phyloP scores from a whole-genome alignment of 306 rosid genomes.

The Phaseolus lunatus region DNA sequence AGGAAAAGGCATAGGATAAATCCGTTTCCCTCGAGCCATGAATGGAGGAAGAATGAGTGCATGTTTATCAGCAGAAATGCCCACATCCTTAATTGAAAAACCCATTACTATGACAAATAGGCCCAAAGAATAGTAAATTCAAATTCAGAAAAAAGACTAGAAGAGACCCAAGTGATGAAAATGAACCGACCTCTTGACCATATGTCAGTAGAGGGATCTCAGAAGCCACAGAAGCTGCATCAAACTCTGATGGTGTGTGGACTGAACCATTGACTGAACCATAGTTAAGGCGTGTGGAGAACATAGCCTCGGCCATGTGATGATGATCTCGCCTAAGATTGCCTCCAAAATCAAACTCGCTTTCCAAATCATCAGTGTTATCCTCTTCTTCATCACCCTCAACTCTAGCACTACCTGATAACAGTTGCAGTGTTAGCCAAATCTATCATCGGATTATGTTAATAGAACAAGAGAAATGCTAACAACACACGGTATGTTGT shows the following conservation, averaged over 20 bases:
- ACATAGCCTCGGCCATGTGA: constrained; percentile 65
- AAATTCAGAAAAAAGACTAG: background rate
- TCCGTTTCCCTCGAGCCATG: constrained; percentile 67
- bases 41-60: constrained; percentile 87
- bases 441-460: constrained; percentile 22
- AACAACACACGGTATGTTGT: background rate
- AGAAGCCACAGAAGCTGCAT: constrained; percentile 63
- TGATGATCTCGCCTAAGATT: constrained; percentile 61
- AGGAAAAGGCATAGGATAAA: constrained; percentile 73
- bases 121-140: background rate
- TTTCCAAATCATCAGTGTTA: constrained; percentile 81
- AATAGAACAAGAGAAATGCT: background rate
- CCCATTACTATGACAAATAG: constrained; percentile 39
- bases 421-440: constrained; percentile 30
- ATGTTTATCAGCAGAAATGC: constrained; percentile 87
- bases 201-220: constrained; percentile 81
- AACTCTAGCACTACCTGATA: constrained; percentile 85
- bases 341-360: constrained; percentile 76
- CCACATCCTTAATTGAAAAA: constrained; percentile 63
- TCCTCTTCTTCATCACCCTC: constrained; percentile 96
- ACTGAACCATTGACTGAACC: constrained; percentile 59
- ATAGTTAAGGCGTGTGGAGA: constrained; percentile 67
- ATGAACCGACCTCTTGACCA: constrained; percentile 70
- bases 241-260: constrained; percentile 62
- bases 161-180: constrained; percentile 20